Conservation (phyloP, 176 grass and related monocot genomes). For the Ensete glaucum region DNA sequence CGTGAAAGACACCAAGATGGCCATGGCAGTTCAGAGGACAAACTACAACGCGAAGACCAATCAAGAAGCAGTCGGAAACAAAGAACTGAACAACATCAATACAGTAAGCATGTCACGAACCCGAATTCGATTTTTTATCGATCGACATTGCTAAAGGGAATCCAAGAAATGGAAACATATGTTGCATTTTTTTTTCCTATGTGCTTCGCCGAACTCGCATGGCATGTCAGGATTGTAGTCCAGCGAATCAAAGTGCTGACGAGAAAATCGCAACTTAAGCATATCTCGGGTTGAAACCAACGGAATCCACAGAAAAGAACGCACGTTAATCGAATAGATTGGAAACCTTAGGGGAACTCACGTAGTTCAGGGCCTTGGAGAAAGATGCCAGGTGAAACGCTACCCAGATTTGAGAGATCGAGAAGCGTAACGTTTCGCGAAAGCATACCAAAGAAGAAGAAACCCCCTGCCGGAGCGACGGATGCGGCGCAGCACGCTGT, state of each 20-base stretch:
- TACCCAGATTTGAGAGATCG: background rate
- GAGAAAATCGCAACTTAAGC: constrained; percentile 5
- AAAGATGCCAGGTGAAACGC: constrained; percentile 38
- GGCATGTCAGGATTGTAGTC: constrained; percentile 56
- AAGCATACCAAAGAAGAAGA: constrained; percentile 10
- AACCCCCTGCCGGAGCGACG: constrained; percentile 20
- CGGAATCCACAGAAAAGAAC: background rate
- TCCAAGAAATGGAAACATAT: background rate
- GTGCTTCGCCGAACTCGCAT: constrained; percentile 63
- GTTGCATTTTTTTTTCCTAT: constrained; percentile 56
- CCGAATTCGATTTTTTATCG: no score
- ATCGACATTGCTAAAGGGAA: background rate
- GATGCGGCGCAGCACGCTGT: constrained; percentile 2
- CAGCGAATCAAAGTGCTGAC: constrained; percentile 84
- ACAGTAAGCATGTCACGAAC: no score
- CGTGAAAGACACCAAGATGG: background rate
- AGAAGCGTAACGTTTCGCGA: background rate
- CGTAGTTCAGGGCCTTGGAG: constrained; percentile 77
- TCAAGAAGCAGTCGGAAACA: background rate
- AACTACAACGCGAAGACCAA: constrained; percentile 7
- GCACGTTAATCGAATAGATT: background rate
- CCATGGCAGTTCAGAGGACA: background rate
- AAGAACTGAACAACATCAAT: background rate
- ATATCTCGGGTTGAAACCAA: constrained; percentile 5
- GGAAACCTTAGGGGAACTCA: constrained; percentile 18